Evolutionary conservation across 345 rosid genomes (phyloP).

Genomic region (Hibiscus trionum): DNA sequence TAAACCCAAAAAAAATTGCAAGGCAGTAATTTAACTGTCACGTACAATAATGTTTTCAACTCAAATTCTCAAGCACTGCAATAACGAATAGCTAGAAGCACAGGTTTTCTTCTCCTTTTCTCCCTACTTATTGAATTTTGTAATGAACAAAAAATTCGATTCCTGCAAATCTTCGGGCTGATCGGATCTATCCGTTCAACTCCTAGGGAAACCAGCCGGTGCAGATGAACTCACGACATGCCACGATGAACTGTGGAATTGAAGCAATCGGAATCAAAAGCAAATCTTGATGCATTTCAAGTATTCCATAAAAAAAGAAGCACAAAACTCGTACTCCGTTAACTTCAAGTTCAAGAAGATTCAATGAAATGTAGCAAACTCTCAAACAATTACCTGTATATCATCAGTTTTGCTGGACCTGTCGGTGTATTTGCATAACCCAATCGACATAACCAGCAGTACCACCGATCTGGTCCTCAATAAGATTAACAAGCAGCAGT

Average conservation of each 20-base stretch:
- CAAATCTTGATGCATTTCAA: background rate
- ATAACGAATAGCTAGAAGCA: background rate
- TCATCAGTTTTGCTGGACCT: conserved; percentile 74
- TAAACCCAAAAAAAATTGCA: background rate
- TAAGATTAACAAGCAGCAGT: conserved; percentile 66
- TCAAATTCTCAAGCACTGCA: background rate
- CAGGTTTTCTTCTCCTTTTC: background rate
- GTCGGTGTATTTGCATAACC: conserved; percentile 80
- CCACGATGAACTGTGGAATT: background rate
- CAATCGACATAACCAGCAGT: conserved; percentile 73
- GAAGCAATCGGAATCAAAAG: background rate
- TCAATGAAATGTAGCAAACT: background rate
- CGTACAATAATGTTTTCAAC: background rate
- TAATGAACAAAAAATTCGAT: conserved; percentile 5
- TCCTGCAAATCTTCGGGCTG: background rate
- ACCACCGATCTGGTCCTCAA: conserved; percentile 81
- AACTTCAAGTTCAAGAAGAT: background rate
- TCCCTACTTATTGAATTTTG: background rate
- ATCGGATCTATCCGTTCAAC: background rate
- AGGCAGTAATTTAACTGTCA: background rate
- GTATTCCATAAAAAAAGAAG: background rate
- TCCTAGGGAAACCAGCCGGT: background rate
- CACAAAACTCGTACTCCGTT: background rate
- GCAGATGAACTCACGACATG: background rate
- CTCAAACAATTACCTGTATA: conserved; percentile 23